Percentiles rank a stretch among this genome's conserved stretches.
Conservation (phyloP, 306 rosid genomes). For the Fagus sylvatica region DNA sequence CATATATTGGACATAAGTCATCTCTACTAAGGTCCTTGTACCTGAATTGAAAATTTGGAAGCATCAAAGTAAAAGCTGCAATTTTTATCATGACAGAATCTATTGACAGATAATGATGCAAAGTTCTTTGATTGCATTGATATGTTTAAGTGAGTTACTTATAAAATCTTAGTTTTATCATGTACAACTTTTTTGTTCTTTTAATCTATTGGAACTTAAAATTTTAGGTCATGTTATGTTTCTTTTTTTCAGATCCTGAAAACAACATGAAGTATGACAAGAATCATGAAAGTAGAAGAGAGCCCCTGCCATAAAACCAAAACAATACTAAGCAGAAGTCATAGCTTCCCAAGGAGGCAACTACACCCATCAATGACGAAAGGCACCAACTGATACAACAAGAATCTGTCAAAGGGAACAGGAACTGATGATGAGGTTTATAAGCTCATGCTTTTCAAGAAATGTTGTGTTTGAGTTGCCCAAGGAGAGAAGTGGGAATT, state of each 20-base stretch:
- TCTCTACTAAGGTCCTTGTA: too few species aligned
- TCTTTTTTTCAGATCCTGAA: constrained; percentile 49
- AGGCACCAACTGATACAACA: constrained; percentile 26
- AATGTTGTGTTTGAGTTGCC: neutral
- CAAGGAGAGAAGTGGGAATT: too few species aligned
- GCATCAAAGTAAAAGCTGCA: too few species aligned
- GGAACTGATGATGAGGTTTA: too few species aligned
- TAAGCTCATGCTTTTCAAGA: too few species aligned
- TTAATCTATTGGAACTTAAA: constrained; percentile 11
- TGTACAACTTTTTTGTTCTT: constrained; percentile 12
- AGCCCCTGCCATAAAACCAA: constrained; percentile 20
- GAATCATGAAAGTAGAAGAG: constrained; percentile 31
- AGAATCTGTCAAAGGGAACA: constrained; percentile 15
- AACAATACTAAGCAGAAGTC: constrained; percentile 22
- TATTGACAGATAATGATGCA: neutral
- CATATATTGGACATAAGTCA: too few species aligned
- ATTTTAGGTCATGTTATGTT: neutral
- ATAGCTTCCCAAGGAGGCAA: constrained; percentile 17
- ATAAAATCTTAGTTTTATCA: neutral
- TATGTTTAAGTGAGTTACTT: constrained; percentile 60
- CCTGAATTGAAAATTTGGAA: too few species aligned
- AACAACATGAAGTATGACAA: constrained; percentile 16
- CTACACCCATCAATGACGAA: constrained; percentile 18
- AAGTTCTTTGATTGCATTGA: constrained; percentile 72
- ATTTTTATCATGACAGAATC: too few species aligned